These are phyloP conservation scores for Hortiboletus flavorubellus DNA, from an alignment of 768 basidiomycete genomes.

Conservation along the genomic window DNA sequence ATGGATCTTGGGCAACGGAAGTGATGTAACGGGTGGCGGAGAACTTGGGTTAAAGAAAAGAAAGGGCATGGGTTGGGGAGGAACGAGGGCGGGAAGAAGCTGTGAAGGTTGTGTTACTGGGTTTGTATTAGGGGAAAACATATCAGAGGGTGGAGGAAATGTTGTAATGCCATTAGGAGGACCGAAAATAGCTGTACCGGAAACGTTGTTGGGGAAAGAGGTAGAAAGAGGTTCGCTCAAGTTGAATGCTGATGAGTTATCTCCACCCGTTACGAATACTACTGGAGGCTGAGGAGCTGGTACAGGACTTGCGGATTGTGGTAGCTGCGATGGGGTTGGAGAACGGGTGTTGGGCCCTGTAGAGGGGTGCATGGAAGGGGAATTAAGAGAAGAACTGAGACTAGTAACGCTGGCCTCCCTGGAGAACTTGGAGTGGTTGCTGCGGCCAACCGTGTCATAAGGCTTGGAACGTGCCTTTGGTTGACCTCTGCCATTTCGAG, in stretches of 20 bases:
- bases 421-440: constrained; percentile 42
- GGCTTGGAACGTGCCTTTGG: constrained; percentile 66
- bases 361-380: constrained; percentile 37
- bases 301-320: constrained; percentile 17
- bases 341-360: constrained; percentile 33
- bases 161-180: constrained; percentile 14
- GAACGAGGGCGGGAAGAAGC: constrained; percentile 18
- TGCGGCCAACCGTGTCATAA: constrained; percentile 46
- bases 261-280: constrained; percentile 2
- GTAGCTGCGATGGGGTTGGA: constrained; percentile 28
- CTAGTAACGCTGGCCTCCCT: constrained; percentile 57
- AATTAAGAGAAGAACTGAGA: constrained; percentile 45
- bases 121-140: constrained; percentile 17
- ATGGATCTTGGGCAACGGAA: constrained; percentile 72
- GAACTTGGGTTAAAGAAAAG: constrained; percentile 59
- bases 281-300: constrained; percentile 5
- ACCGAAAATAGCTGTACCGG: constrained; percentile 13
- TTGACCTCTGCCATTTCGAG: constrained; percentile 43
- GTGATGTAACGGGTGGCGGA: constrained; percentile 43
- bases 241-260: constrained; percentile 3
- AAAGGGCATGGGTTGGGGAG: constrained; percentile 49
- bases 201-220: constrained; percentile 3
- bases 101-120: constrained; percentile 19
- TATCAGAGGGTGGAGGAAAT: constrained; percentile 17
- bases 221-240: constrained; percentile 10